Base-by-base conservation (phyloP, 2,329 filamentous ascomycete species). In the Coleophoma eucalyptorum region DNA sequence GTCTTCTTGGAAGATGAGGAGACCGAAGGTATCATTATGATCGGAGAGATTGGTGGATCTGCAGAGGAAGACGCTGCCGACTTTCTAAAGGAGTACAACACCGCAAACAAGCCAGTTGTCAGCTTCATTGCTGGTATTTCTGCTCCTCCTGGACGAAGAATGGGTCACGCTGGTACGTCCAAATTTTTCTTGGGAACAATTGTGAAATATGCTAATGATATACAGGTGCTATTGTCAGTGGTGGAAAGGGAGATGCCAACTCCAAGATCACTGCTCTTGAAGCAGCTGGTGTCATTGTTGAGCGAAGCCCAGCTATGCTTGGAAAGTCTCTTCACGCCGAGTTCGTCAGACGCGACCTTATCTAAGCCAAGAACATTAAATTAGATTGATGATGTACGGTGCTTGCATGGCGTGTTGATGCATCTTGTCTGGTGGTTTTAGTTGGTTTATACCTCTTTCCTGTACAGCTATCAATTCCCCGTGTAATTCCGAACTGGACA, bases 1-100 rank as follows among this genome's bases (percentile, higher is more conserved):
- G 90, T 97, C 69, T 99, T 99, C 84, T 84, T 96, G 65, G 80
- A 95, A 72, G 94, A 99, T 72, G 81, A 87, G 71, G 90, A 96
- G 78, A 99, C 94, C 37, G 94, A 99, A 70, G 94, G 94, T 69
- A 97, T 99, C 76, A 97, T 99, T 78, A 97, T 99, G 94, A 97
- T 99, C 71, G 94, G 94, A 69, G 94, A 97, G 79, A 97, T 99
- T 70, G 94, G 94, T 74, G 94, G 94, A 58, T 90, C 89, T 54
- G 94, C 94, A 53, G 94, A 99, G 79, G 94, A 99, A 78, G 94
- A 99, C 66, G 94, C 94, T 37, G 93, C 94, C 65, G 94, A 97
- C 66, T 99, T 95, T 81, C 77, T 97, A 69, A 90, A 89, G 79
- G 79, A 84, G 70, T 83, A 94, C 80, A 97, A 99, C 83, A 92